Base-by-base conservation (phyloP, 2,329 filamentous ascomycete species). In the Atkinsonella texensis region DNA sequence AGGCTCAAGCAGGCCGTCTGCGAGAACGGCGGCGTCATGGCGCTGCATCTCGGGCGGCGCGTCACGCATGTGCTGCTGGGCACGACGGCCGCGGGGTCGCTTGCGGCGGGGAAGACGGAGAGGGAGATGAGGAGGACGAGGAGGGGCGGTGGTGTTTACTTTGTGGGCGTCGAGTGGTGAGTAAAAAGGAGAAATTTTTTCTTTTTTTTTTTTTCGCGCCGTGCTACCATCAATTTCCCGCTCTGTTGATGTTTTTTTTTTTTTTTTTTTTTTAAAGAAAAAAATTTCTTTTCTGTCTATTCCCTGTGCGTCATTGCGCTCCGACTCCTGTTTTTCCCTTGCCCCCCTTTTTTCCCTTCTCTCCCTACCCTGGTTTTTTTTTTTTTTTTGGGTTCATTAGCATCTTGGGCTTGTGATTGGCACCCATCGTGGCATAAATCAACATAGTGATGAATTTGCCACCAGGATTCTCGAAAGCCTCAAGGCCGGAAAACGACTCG, bases 11-110 rank as follows among this genome's bases (percentile, higher is more conserved):
- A 83, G 51, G 67, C 94, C 15, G 76, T 96, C 39, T 80, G 77
- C 5, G 74, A 81, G 52, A 81, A 95, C 62, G 91, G 90, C 18
- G 91, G 81, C 1, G 73, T 70, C 42, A 74, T 88, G 58, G 84
- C 87, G 3, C 76, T 89, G 38, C 75, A 81, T 53, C 78, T 95
- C 10, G 84, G 80, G 10, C 79, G 88, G 44, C 77, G 81, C 48
- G 87, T 95, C 57, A 95, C 89, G 35, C 90, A 96, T 66, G 85
- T 96, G 55, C 85, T 96, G 52, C 68, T 95, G 6, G 87, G 87
- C 8, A 75, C 71, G 49, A 78, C 80, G 17, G 74, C 73, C 2
- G 87, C 87, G 0, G 88, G 89, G 43, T 87, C 86, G 0, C 73
- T 96, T 7, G 81, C 89, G 4, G 82, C 79, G 1, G 75, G 76